These are phyloP conservation scores for Diplodia sapinea DNA, from an alignment of 2,329 filamentous ascomycete genomes.

Conservation along the genomic window DNA sequence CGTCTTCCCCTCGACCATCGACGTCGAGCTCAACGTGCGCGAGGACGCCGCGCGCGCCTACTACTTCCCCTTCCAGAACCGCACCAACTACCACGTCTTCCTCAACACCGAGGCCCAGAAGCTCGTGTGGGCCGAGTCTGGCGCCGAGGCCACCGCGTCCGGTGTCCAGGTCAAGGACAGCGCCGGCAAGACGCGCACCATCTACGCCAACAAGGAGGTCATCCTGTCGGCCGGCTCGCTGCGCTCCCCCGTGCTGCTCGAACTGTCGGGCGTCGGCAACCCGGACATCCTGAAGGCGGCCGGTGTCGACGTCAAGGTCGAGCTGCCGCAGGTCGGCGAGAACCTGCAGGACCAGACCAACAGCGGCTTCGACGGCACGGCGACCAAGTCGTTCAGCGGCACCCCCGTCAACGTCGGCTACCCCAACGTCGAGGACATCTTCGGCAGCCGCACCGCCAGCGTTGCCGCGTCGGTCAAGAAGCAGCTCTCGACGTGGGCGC, in stretches of 20 bases:
- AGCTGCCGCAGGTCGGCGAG: slow-evolving; percentile 43
- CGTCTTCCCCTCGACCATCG: slow-evolving; percentile 51
- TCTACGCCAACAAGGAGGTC: slow-evolving; percentile 40
- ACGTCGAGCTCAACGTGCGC: slow-evolving; percentile 47
- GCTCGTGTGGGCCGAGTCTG: slow-evolving; percentile 45
- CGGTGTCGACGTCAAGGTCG: slow-evolving; percentile 37
- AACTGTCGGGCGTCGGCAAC: slow-evolving; percentile 39
- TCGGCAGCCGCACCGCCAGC: slow-evolving; percentile 38
- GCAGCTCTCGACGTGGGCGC: slow-evolving; percentile 14
- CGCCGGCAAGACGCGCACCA: slow-evolving; percentile 33
- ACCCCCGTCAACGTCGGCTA: slow-evolving; percentile 48
- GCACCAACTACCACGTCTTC: slow-evolving; percentile 53
- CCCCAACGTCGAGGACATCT: slow-evolving; percentile 45
- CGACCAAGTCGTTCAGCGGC: slow-evolving; percentile 45
- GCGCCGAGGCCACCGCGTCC: slow-evolving; percentile 33
- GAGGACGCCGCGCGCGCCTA: slow-evolving; percentile 57
- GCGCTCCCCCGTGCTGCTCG: slow-evolving; percentile 43
- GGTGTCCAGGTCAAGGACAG: slow-evolving; percentile 40
- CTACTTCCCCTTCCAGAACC: slow-evolving; percentile 50
- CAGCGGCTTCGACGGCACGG: slow-evolving; percentile 38
- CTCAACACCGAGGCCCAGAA: slow-evolving; percentile 51
- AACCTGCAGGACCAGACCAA: slow-evolving; percentile 47
- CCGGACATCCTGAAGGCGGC: slow-evolving; percentile 22
- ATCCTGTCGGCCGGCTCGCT: slow-evolving; percentile 47
- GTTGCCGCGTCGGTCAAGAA: slow-evolving; percentile 35